Percentiles rank a stretch among this genome's conserved stretches.
Evolutionary conservation across 352 stramenopile genomes (phyloP).

Genomic region (Phytopythium ostracodes): DNA sequence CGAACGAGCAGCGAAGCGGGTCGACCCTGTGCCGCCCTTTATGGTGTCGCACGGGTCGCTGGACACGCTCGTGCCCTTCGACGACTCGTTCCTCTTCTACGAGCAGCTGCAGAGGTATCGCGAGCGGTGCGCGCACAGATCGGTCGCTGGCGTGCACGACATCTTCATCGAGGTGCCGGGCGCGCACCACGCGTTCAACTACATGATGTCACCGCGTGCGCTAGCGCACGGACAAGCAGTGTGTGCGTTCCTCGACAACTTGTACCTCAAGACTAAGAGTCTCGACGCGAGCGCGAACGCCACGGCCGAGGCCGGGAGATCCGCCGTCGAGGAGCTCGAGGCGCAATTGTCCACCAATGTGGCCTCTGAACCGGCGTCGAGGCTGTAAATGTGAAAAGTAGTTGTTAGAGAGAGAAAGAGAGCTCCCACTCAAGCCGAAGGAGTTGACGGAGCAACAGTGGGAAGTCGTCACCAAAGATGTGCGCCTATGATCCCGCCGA

Average conservation of each 20-base stretch:
- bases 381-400: slow-evolving; percentile 5
- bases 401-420: not conserved
- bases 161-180: slow-evolving; percentile 60
- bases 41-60: slow-evolving; percentile 62
- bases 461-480: not conserved
- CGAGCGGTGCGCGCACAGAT: slow-evolving; percentile 15
- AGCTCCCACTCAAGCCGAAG: not conserved
- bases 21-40: slow-evolving; percentile 58
- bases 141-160: slow-evolving; percentile 31
- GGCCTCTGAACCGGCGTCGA: not conserved
- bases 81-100: slow-evolving; percentile 67
- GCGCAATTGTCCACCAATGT: not conserved
- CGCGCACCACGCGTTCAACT: slow-evolving; percentile 75
- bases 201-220: slow-evolving; percentile 60
- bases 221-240: slow-evolving; percentile 68
- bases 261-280: slow-evolving; percentile 43
- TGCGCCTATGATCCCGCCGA: not conserved
- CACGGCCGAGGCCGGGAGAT: not conserved
- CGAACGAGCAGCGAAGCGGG: slow-evolving; percentile 19
- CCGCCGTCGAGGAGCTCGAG: slow-evolving; percentile 10
- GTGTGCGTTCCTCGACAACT: slow-evolving; percentile 52
- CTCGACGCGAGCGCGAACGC: slow-evolving; percentile 9
- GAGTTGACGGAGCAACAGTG: not conserved
- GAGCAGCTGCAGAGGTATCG: slow-evolving; percentile 47
- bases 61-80: slow-evolving; percentile 70